phyloP scores from a whole-genome alignment of 805 yeast genomes.

The Kluyveromyces siamensis region DNA sequence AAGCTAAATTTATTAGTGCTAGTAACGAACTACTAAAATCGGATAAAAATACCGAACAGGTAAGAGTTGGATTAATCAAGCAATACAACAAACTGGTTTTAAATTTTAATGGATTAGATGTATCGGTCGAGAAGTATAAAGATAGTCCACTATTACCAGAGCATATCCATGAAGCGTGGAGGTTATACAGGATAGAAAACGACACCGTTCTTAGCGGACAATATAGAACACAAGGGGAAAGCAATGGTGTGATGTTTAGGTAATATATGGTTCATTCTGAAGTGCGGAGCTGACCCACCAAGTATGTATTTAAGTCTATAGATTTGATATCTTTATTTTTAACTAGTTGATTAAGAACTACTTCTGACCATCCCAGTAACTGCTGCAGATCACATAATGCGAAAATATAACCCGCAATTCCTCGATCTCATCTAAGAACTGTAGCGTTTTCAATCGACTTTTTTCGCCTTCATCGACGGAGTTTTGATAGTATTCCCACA shows the following conservation, averaged over 20 bases:
- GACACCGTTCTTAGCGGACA: constrained; percentile 52
- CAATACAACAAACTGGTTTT: constrained; percentile 23
- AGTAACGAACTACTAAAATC: constrained; percentile 18
- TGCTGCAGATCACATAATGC: constrained; percentile 38
- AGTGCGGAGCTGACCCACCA: not conserved
- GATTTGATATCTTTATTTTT: not conserved
- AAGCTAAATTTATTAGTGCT: constrained; percentile 11
- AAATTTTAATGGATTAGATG: constrained; percentile 23
- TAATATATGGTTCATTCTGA: constrained; percentile 16
- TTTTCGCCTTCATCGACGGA: constrained; percentile 33
- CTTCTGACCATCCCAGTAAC: not conserved
- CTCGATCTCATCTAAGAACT: constrained; percentile 52
- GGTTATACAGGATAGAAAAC: constrained; percentile 59
- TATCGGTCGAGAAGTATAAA: constrained; percentile 29
- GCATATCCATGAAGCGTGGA: constrained; percentile 84
- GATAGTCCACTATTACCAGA: constrained; percentile 67
- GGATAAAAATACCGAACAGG: constrained; percentile 19
- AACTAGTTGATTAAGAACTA: not conserved
- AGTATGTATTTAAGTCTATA: not conserved
- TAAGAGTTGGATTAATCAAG: constrained; percentile 21
- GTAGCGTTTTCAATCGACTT: constrained; percentile 36
- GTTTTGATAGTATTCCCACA: constrained; percentile 28
- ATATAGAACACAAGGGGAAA: constrained; percentile 66
- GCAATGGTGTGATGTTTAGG: constrained; percentile 63
- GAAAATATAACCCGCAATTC: constrained; percentile 42